phyloP scores from a whole-genome alignment of 2,329 filamentous ascomycete species.

The Aspergillus fijiensis region DNA sequence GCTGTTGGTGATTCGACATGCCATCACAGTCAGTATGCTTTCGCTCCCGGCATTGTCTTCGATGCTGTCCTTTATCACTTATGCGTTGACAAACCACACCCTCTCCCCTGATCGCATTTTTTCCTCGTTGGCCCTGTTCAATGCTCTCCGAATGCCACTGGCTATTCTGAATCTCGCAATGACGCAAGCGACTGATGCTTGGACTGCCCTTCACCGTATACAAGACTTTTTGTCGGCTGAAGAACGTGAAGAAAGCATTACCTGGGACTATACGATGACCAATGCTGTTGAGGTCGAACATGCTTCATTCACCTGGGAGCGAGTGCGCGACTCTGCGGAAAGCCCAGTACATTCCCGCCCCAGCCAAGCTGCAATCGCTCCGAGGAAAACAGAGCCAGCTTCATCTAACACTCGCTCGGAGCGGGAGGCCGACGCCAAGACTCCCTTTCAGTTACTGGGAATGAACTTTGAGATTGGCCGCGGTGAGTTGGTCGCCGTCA shows the following conservation, averaged over 20 bases:
- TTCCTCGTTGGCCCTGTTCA: constrained; percentile 91
- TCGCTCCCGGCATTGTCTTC: constrained; percentile 69
- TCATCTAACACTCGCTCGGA: not conserved
- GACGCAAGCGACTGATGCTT: constrained; percentile 85
- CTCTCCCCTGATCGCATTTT: constrained; percentile 79
- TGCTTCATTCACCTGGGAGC: constrained; percentile 74
- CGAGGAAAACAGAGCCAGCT: constrained; percentile 53
- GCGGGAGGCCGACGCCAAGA: constrained; percentile 22
- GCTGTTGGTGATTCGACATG: constrained; percentile 78
- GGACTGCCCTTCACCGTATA: constrained; percentile 78
- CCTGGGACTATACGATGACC: constrained; percentile 53
- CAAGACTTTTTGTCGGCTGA: constrained; percentile 86
- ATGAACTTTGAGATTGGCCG: constrained; percentile 37
- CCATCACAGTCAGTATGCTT: constrained; percentile 63
- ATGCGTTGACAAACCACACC: constrained; percentile 61
- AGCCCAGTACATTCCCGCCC: not conserved
- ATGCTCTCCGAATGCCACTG: constrained; percentile 82
- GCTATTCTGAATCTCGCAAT: constrained; percentile 87
- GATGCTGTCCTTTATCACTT: constrained; percentile 91
- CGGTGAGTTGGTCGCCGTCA: constrained; percentile 61
- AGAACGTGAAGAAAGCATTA: constrained; percentile 72
- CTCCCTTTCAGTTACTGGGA: constrained; percentile 43
- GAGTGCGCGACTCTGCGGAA: not conserved
- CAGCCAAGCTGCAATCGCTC: not conserved
- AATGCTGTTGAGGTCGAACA: constrained; percentile 66